Base-by-base conservation (phyloP, 495 filamentous ascomycete species). In the Xylaria flabelliformis region DNA sequence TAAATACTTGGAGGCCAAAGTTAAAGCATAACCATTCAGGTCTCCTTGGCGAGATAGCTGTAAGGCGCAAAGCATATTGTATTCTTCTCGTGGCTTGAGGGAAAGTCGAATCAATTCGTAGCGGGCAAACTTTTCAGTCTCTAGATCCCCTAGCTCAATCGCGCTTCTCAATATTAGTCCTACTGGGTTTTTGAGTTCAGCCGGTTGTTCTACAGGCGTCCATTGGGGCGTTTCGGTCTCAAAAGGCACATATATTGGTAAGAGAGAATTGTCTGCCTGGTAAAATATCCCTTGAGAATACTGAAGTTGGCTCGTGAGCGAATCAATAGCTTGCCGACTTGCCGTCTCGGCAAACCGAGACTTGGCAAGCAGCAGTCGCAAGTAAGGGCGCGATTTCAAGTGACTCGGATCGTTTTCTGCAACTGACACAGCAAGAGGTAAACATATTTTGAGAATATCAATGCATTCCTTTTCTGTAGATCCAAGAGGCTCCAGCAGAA, bases 331-430 rank as follows among this genome's bases (percentile, higher is more conserved):
- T 70, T 53, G 42, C 15, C 56, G 46, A 29, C 68, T 70, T 34
- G 68, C 58, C 5, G 68, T 64, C 46, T 70, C 56, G n/a, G 58
- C 41, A 32, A 70, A 70, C 3, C 68, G 68, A 19, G 68, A 70
- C 26, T 70, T 70, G 7, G 68, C 68, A 41, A 70, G 58, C 44
- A 70, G 12, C 1, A 70, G 8, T 26, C 68, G 56, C n/a, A 70
- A 46, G 53, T 63, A 70, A 6, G 68, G 29, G 41, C 68, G 56
- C 58, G 68, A 70, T 42, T 70, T 70, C 21, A 70, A 42, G n/a
- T 26, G 53, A 17, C 29, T 53, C 8, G 68, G 56, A 10, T 70
- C 68, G 19, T 70, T 70, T 63, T 70, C 53, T n/a, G 26, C n/a
- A 26, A 70, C 32, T 12, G 58, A 70, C 42, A 51, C 41, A 41